phyloP scores from a whole-genome alignment of 148 eudicot genomes.

The Agrostemma githago region DNA sequence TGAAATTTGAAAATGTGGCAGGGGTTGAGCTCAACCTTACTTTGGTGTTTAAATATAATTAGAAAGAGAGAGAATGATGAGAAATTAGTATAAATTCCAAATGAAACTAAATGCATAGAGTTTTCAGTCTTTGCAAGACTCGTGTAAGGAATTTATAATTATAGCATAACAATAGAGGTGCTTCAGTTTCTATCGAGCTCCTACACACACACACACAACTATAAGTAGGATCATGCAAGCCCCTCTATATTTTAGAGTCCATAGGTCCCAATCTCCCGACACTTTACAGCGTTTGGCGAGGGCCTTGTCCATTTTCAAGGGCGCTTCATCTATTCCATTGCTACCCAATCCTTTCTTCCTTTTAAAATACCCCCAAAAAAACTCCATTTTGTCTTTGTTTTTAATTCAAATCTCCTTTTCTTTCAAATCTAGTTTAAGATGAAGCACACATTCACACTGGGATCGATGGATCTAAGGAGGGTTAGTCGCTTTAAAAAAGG shows the following conservation, averaged over 20 bases:
- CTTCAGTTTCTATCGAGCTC: background rate
- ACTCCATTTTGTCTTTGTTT: background rate
- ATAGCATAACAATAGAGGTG: background rate
- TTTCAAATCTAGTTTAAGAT: background rate
- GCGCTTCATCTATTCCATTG: too few species aligned
- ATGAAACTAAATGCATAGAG: background rate
- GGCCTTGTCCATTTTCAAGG: too few species aligned
- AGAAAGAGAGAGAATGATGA: too few species aligned
- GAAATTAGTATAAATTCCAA: too few species aligned
- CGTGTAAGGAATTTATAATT: background rate
- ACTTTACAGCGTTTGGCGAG: too few species aligned
- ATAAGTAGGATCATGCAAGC: background rate
- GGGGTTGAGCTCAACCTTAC: background rate
- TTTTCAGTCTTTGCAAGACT: background rate
- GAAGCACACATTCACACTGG: too few species aligned
- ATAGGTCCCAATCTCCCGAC: background rate
- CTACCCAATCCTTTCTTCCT: too few species aligned
- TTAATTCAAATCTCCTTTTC: background rate
- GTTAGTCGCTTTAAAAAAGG: background rate
- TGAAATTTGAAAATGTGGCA: background rate
- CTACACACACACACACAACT: background rate
- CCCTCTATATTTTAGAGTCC: background rate
- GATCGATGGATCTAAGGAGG: background rate
- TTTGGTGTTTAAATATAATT: too few species aligned
- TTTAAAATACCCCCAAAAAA: too few species aligned